Base-by-base conservation (phyloP, 148 eudicot genomes). In the Agrostemma githago region DNA sequence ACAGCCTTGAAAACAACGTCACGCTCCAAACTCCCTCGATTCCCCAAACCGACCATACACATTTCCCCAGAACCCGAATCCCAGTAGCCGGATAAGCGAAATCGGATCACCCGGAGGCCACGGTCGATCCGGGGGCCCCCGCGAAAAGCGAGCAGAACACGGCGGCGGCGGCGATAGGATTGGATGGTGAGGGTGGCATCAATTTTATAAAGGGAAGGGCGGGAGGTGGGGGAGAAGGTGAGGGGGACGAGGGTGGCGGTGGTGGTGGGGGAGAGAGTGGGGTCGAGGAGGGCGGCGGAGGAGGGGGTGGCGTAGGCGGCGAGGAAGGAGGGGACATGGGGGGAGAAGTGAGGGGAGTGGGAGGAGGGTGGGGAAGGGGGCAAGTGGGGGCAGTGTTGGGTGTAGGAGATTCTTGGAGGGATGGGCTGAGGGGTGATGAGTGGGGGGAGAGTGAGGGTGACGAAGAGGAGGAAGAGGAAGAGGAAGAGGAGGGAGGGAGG, bases 1-100 rank as follows among this genome's bases (percentile, higher is more conserved):
- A 81, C 68, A 64, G 91, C 81, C 78, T 86, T 92, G 17, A 95
- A 82, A 75, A 86, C 88, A 79, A 74, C 90, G 78, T 77, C 65
- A 53, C 46, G 41, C 5, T 39, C 56, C 14, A 71, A 10, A 70
- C 19, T 15, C 3, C 38, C 41, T 46, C 65, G 66, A 4, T 17
- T 38, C 61, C 91, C 97, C 43, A 84, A 83, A 41, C 96, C 97
- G 43, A 92, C 86, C 96, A 92, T 83, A 82, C 98, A 95, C 19
- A 92, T 74, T 71, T 80, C 82, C 51, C 93, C 93, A 16, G 88
- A 77, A 20, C 40, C 4, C 19, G 89, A 84, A 62, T 86, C 73
- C 93, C 96, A 95, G 73, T 56, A 90, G 76, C 98, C 98, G 38
- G 71, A 70, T 2, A 95, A 51, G 19, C 26, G 37, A 82, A 88